Conservation (phyloP, 2,329 filamentous ascomycete genomes). For the Emmonsia crescens region DNA sequence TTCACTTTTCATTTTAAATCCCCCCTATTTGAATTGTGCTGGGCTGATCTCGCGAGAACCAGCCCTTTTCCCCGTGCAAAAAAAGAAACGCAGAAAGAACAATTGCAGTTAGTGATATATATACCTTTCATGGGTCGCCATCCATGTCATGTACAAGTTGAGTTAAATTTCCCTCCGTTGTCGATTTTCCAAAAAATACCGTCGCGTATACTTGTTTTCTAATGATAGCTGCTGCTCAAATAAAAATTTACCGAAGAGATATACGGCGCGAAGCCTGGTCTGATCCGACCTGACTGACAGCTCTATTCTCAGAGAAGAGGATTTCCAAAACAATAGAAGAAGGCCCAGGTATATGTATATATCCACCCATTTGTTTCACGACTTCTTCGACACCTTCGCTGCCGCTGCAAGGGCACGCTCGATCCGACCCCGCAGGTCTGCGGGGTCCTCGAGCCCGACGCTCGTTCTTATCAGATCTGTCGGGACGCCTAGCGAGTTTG, state of each 20-base stretch:
- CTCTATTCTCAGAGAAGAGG: background rate
- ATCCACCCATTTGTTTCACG: background rate
- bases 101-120: background rate
- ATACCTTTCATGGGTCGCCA: background rate
- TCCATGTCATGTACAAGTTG: background rate
- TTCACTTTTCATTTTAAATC: background rate
- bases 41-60: no score
- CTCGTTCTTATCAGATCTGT: constrained; percentile 73
- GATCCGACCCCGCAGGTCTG: constrained; percentile 54
- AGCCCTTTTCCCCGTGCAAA: no score
- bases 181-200: background rate
- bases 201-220: no score
- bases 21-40: background rate
- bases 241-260: background rate
- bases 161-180: background rate
- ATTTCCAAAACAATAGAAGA: background rate
- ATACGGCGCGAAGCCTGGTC: background rate
- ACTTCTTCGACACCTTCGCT: background rate
- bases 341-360: background rate
- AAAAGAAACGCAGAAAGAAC: background rate
- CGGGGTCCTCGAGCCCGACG: constrained; percentile 73
- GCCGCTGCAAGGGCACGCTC: constrained; percentile 56
- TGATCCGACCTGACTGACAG: background rate
- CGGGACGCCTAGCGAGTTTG: constrained; percentile 66
- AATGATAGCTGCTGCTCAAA: background rate